Base-by-base conservation (phyloP, 163 green algal species). In the Chloroidium sp. region DNA sequence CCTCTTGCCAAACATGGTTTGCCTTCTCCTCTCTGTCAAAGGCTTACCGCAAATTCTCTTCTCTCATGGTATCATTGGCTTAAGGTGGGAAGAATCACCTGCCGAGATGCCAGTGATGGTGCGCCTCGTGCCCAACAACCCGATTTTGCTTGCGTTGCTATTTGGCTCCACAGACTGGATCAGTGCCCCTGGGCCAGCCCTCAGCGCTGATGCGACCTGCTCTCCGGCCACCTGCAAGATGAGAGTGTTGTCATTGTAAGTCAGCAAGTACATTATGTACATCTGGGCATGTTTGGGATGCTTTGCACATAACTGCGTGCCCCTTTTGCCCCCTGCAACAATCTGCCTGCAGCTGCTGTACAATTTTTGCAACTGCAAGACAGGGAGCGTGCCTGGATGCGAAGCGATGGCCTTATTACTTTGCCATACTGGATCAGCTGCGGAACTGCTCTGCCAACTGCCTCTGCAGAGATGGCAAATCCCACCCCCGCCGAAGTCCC, bases 361-460 rank as follows among this genome's bases (percentile, higher is more conserved):
- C 6, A 10, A 10, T 72, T 72, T 72, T 72, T 10, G 6, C 8
- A 72, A 72, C 8, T 72, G 6, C 64, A 72, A 72, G 64, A 10
- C 8, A 36, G 58, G 76, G 3, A 58, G n/a, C 81, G n/a, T 79
- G 90, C 90, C 88, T 90, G 85, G 0, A 89, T 83, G 2, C 86
- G 84, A 8, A 96, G 84, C 1, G 85, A 86, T 3, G 91, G 85
- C 1, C 91, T 85, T 76, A 87, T 62, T 1, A 97, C 89, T 57
- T 85, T 86, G 12, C 93, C 93, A 67, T 88, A 89, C 14, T 81
- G 60, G 59, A 97, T 95, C 10, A 97, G 88, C 89, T 97, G 93
- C 1, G 88, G 87, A 62, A 97, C 90, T 13, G 96, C 86, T 0
- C 85, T 82, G 36, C 80, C 67, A 8, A 95, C 92, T 2, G 89